Evolutionary conservation across 495 filamentous ascomycete genomes (phyloP).

Genomic region (Podospora conica): DNA sequence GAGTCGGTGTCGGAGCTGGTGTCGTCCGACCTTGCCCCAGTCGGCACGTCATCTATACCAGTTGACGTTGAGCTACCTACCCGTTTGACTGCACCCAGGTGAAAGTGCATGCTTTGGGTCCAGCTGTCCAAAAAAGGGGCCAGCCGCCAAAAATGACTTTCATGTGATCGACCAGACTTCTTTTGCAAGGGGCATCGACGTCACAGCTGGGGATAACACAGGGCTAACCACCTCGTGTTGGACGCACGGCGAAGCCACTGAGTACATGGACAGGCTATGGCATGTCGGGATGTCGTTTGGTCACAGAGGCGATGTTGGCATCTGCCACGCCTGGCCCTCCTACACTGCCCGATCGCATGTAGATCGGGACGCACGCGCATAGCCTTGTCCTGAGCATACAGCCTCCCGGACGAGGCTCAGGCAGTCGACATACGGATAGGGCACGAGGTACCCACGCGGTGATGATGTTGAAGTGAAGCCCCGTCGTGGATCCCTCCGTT

Average conservation of each 20-base stretch:
- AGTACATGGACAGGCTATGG: background rate
- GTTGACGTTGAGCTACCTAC: background rate
- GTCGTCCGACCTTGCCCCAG: background rate
- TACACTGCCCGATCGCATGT: background rate
- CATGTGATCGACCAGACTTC: too few relatives aligned
- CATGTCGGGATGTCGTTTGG: too few relatives aligned
- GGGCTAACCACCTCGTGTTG: background rate
- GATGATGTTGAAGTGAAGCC: background rate
- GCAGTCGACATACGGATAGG: too few relatives aligned
- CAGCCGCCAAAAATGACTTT: background rate
- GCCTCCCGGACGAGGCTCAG: background rate
- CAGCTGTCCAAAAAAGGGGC: background rate
- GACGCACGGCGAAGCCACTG: background rate
- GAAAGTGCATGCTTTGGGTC: background rate
- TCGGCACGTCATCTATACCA: too few relatives aligned
- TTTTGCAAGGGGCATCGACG: background rate
- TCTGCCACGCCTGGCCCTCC: too few relatives aligned
- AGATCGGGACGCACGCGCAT: background rate
- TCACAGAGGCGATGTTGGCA: too few relatives aligned
- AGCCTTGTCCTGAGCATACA: background rate
- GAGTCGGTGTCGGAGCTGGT: background rate
- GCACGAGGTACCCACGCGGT: background rate
- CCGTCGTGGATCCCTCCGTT: background rate
- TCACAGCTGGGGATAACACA: background rate
- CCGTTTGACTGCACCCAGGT: background rate